Evolutionary conservation across 257 asterid species (phyloP).

Genomic region (Schizonepeta tenuifolia): DNA sequence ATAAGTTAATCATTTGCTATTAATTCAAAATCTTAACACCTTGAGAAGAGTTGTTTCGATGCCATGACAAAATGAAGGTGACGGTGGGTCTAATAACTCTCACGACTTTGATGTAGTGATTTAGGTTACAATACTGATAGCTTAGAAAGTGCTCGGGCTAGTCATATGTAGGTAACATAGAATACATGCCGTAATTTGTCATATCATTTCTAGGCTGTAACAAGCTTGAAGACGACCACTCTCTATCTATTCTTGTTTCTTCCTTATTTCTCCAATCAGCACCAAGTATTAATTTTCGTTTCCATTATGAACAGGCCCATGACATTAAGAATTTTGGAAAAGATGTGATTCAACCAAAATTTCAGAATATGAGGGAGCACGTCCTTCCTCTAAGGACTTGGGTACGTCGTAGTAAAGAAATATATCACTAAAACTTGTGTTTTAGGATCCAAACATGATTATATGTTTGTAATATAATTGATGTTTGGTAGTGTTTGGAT

Average conservation of each 20-base stretch:
- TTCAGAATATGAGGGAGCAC: conserved; percentile 55
- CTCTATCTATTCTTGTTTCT: background rate
- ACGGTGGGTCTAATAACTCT: background rate
- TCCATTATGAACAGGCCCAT: conserved; percentile 47
- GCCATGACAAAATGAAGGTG: background rate
- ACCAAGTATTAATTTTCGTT: background rate
- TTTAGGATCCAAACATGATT: background rate
- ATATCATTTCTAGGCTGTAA: background rate
- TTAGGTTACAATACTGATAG: background rate
- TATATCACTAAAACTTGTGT: background rate
- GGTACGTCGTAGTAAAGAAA: conserved; percentile 44
- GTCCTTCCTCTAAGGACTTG: conserved; percentile 66
- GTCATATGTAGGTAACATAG: background rate
- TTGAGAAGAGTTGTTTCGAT: background rate
- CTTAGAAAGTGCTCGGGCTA: background rate
- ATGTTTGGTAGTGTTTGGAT: background rate
- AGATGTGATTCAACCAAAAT: conserved; percentile 61
- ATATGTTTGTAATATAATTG: background rate
- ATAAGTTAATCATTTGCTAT: no score
- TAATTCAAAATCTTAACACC: background rate
- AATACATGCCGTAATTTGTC: background rate
- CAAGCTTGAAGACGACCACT: background rate
- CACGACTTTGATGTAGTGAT: background rate
- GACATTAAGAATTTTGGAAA: conserved; percentile 74
- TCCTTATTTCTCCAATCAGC: background rate